Base-by-base conservation (phyloP, 768 basidiomycete species). In the Boletellus sp. region DNA sequence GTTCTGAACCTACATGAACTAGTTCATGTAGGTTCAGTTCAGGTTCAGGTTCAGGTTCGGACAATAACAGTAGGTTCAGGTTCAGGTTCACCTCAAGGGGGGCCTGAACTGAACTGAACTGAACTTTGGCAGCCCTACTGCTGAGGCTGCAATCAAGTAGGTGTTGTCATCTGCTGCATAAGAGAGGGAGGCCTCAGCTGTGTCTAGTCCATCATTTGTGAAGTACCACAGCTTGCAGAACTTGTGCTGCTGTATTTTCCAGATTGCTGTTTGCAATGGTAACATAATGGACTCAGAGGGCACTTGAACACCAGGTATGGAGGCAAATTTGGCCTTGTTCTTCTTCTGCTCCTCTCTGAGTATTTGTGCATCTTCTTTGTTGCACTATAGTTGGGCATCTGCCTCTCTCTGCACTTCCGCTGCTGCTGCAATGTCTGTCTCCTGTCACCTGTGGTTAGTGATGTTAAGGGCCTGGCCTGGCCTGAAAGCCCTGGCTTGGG, bases 391-490 rank as follows among this genome's bases (percentile, higher is more conserved):
- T n/a, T n/a, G n/a, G n/a, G n/a, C n/a, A n/a, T n/a, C n/a, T n/a
- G n/a, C 40, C 20, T 32, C 23, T 3, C 31, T 22, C 22, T 43
- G 47, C n/a, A n/a, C n/a, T n/a, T n/a, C n/a, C n/a, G n/a, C n/a
- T n/a, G n/a, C n/a, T n/a, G n/a, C n/a, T n/a, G n/a, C n/a, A 31
- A 6, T 31, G 28, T 31, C 11, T 31, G 5, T 31, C 78, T 93
- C n/a, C n/a, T n/a, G n/a, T n/a, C n/a, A n/a, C n/a, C n/a, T n/a
- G n/a, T n/a, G n/a, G n/a, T n/a, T n/a, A n/a, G n/a, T n/a, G n/a
- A n/a, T n/a, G n/a, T n/a, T n/a, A n/a, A n/a, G n/a, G n/a, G n/a
- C n/a, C n/a, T n/a, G n/a, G n/a, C n/a, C n/a, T n/a, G n/a, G n/a
- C n/a, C n/a, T n/a, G n/a, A n/a, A n/a, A n/a, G n/a, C n/a, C n/a